These are phyloP conservation scores for Lachancea sp. DNA, from an alignment of 805 yeast genomes.

Conservation along the genomic window DNA sequence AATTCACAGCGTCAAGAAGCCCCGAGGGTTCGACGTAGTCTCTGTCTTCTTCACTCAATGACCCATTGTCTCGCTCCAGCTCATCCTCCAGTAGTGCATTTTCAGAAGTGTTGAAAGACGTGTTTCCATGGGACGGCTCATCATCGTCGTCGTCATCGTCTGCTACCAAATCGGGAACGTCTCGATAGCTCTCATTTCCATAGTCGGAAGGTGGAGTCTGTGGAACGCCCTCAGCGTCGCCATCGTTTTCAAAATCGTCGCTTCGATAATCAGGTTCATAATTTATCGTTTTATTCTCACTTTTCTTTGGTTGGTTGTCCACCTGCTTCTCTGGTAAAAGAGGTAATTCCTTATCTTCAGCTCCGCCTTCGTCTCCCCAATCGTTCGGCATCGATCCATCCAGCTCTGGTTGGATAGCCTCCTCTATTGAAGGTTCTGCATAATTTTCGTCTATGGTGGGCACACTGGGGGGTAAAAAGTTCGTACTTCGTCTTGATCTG, in stretches of 20 bases:
- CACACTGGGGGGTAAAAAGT: slow-evolving; percentile 2
- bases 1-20: not conserved
- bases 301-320: not conserved
- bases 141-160: slow-evolving; percentile 88
- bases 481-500: slow-evolving; percentile 3
- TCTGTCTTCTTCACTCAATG: slow-evolving; percentile 25
- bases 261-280: slow-evolving; percentile 2
- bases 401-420: not conserved
- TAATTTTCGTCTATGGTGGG: slow-evolving; percentile 4
- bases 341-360: not conserved
- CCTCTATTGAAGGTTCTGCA: slow-evolving; percentile 13
- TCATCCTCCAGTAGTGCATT: slow-evolving; percentile 29
- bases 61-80: slow-evolving; percentile 16
- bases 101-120: slow-evolving; percentile 30
- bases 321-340: not conserved
- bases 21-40: slow-evolving; percentile 28
- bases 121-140: slow-evolving; percentile 34
- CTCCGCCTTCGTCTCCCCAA: not conserved
- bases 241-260: slow-evolving; percentile 2
- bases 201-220: slow-evolving; percentile 12
- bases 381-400: not conserved
- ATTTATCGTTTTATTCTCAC: not conserved
- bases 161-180: slow-evolving; percentile 67
- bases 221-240: not conserved
- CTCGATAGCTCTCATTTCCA: slow-evolving; percentile 38